Percentiles rank a stretch among this genome's conserved stretches.
phyloP scores from a whole-genome alignment of 2,329 filamentous ascomycete species.

The Rhinocladiella mackenziei region DNA sequence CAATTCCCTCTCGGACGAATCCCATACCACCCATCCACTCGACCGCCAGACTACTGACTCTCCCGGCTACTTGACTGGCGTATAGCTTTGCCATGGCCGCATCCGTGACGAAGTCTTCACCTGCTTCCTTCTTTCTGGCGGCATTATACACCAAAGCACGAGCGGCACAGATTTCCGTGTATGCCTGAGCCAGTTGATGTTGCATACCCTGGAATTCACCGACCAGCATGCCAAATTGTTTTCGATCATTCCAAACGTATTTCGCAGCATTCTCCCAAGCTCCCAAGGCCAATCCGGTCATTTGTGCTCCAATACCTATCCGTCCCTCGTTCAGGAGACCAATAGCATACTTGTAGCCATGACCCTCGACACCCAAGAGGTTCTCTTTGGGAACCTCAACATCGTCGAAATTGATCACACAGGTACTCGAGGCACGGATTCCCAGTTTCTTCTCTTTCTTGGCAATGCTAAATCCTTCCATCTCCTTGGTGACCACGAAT shows the following conservation, averaged over 20 bases:
- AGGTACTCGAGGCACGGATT: slow-evolving; percentile 92
- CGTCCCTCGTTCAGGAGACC: slow-evolving; percentile 89
- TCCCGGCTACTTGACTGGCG: slow-evolving; percentile 85
- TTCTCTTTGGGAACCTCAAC: slow-evolving; percentile 85
- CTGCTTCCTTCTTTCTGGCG: slow-evolving; percentile 94
- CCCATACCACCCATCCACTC: slow-evolving; percentile 99
- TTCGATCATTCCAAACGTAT: slow-evolving; percentile 97
- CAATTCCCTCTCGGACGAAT: slow-evolving; percentile 90
- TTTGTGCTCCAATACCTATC: slow-evolving; percentile 96
- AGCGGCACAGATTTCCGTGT: slow-evolving; percentile 87
- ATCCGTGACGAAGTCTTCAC: slow-evolving; percentile 89
- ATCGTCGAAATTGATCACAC: slow-evolving; percentile 96
- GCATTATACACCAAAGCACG: slow-evolving; percentile 93
- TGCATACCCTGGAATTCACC: slow-evolving; percentile 99
- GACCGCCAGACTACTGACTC: slow-evolving; percentile 77
- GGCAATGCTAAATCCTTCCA: slow-evolving; percentile 84
- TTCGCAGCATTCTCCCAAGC: slow-evolving; percentile 91
- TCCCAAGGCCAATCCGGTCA: slow-evolving; percentile 93
- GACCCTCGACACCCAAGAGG: slow-evolving; percentile 78
- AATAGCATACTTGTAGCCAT: slow-evolving; percentile 98
- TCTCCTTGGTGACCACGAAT: slow-evolving; percentile 88
- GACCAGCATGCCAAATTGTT: slow-evolving; percentile 89
- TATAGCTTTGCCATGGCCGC: slow-evolving; percentile 98
- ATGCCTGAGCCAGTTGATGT: slow-evolving; percentile 94
- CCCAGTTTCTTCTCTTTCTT: slow-evolving; percentile 99